These are phyloP conservation scores for Yamadazyma triangularis DNA, from an alignment of 1,139 yeast genomes.

Conservation along the genomic window DNA sequence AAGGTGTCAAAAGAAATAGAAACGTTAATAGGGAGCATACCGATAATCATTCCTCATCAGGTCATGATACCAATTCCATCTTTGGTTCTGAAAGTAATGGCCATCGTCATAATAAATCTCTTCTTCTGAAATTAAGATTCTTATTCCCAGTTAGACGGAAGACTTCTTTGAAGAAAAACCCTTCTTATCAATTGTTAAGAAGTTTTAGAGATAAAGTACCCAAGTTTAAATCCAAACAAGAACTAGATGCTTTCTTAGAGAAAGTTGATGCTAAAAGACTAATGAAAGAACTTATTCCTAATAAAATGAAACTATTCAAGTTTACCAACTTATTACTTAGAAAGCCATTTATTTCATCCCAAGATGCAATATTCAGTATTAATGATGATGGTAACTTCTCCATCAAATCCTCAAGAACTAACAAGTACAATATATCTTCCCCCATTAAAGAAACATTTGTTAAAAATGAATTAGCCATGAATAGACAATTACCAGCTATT, in stretches of 20 bases:
- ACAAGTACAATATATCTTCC: conserved; percentile 10
- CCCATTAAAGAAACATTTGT: conserved; percentile 16
- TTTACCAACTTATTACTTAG: conserved; percentile 15
- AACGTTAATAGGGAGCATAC: conserved; percentile 21
- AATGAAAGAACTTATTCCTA: conserved; percentile 28
- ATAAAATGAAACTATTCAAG: conserved; percentile 21
- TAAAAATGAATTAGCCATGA: conserved; percentile 6
- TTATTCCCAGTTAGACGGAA: conserved; percentile 34
- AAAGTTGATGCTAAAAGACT: conserved; percentile 19
- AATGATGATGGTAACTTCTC: conserved; percentile 6
- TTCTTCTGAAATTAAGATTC: conserved; percentile 12
- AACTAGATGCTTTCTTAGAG: conserved; percentile 22
- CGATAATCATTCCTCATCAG: conserved; percentile 6
- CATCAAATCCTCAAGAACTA: conserved; percentile 7
- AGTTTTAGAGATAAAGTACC: conserved; percentile 14
- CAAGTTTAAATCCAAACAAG: conserved; percentile 23
- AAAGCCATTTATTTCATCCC: conserved; percentile 17
- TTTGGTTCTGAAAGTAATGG: conserved; percentile 5
- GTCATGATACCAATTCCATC: conserved; percentile 7
- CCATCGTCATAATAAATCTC: not conserved
- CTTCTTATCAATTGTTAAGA: conserved; percentile 13
- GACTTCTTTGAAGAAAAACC: conserved; percentile 27
- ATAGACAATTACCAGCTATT: not conserved
- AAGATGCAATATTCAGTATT: conserved; percentile 7
- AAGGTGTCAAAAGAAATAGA: conserved; percentile 26